phyloP scores from a whole-genome alignment of 2,329 filamentous ascomycete genomes.

The Epichloe bromicola region DNA sequence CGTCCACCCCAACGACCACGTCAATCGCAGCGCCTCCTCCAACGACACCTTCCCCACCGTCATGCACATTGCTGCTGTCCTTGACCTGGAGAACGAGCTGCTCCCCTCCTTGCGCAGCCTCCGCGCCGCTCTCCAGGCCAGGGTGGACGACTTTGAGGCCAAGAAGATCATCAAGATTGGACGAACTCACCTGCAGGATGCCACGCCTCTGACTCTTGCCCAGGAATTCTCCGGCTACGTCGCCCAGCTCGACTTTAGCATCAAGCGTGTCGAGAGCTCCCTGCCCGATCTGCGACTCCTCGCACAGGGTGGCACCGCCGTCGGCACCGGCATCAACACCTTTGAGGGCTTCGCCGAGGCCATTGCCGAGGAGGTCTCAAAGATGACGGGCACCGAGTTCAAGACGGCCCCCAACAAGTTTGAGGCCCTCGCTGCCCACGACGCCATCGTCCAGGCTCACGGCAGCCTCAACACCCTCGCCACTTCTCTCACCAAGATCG shows the following conservation, averaged over 20 bases:
- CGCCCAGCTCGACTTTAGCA: constrained; percentile 81
- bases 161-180: constrained; percentile 97
- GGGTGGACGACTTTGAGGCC: constrained; percentile 74
- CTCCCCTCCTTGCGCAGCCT: constrained; percentile 72
- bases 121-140: constrained; percentile 71
- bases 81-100: constrained; percentile 79
- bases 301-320: constrained; percentile 91
- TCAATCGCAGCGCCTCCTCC: constrained; percentile 97
- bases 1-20: constrained; percentile 97
- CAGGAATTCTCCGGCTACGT: constrained; percentile 98
- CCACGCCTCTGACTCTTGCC: constrained; percentile 84
- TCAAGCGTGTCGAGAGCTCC: constrained; percentile 71
- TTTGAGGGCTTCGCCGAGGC: constrained; percentile 91
- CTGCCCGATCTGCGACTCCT: constrained; percentile 77
- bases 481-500: constrained; percentile 88
- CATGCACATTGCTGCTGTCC: constrained; percentile 97
- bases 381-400: constrained; percentile 88
- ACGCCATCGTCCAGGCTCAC: constrained; percentile 87
- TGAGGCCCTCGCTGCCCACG: constrained; percentile 89
- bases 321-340: constrained; percentile 95
- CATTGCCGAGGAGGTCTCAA: constrained; percentile 79
- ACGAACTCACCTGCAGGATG: constrained; percentile 92
- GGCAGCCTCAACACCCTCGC: constrained; percentile 90
- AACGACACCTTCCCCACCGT: constrained; percentile 99
- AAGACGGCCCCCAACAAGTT: constrained; percentile 98